A percentile compares a stretch with the other conserved stretches of the same genome.
Conservation (phyloP, 257 asterid genomes). For the Knoxia roxburghii region DNA sequence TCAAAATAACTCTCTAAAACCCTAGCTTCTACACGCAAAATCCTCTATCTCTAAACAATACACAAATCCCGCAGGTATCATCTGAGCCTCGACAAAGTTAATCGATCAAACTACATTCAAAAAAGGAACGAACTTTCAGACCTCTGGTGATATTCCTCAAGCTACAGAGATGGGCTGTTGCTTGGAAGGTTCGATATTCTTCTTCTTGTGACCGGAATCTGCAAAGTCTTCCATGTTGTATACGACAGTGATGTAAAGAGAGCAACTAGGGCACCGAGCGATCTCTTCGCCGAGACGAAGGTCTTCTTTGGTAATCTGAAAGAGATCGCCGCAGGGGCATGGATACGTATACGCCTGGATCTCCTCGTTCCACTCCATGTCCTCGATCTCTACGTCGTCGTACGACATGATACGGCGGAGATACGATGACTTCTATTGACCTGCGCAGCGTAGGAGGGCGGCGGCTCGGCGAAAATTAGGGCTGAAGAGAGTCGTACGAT, state of each 20-base stretch:
- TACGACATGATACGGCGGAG: conserved; percentile 58
- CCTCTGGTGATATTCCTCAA: conserved; percentile 28
- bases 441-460: not conserved
- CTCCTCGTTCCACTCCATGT: conserved; percentile 95
- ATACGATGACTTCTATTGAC: not conserved
- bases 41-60: not conserved
- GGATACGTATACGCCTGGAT: conserved; percentile 78
- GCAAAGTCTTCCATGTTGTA: conserved; percentile 76
- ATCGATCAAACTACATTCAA: not conserved
- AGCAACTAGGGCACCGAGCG: conserved; percentile 92
- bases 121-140: conserved; percentile 8
- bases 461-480: not conserved
- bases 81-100: not conserved
- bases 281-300: conserved; percentile 81
- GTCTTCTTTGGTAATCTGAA: conserved; percentile 82
- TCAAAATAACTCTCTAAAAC: not conserved
- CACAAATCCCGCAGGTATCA: not conserved
- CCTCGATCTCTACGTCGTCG: conserved; percentile 96
- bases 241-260: conserved; percentile 76
- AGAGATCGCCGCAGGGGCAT: conserved; percentile 92
- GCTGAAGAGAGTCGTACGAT: not conserved
- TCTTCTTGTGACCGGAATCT: conserved; percentile 28
- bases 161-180: conserved; percentile 68
- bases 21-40: not conserved
- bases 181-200: conserved; percentile 44